Evolutionary conservation across 768 basidiomycete species (phyloP).

Genomic region (Leccinum incarnatum): DNA sequence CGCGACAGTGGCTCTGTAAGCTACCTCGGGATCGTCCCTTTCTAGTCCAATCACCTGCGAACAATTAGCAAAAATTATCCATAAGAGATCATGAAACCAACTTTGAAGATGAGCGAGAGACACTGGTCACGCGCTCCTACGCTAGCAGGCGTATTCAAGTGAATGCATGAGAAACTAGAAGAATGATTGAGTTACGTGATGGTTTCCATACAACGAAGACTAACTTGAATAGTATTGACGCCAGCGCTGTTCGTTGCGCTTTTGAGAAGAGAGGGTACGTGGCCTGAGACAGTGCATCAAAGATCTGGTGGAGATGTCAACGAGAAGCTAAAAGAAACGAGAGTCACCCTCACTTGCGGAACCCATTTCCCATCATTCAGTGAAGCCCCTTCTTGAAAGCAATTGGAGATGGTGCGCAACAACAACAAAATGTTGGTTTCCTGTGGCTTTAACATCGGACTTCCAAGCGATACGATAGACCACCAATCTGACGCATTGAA

Average conservation of each 20-base stretch:
- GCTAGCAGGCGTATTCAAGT: conserved; percentile 42
- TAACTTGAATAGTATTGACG: conserved; percentile 88
- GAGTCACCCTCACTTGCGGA: conserved; percentile 38
- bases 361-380: conserved; percentile 50
- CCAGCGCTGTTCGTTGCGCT: conserved; percentile 69
- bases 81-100: conserved; percentile 21
- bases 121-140: conserved; percentile 40
- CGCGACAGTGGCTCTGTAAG: conserved; percentile 68
- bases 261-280: conserved; percentile 61
- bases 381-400: conserved; percentile 55
- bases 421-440: conserved; percentile 86
- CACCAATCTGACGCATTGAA: conserved; percentile 70
- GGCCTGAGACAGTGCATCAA: conserved; percentile 49
- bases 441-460: conserved; percentile 61
- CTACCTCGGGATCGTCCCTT: conserved; percentile 61
- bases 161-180: conserved; percentile 63
- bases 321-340: conserved; percentile 5
- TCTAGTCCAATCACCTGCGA: conserved; percentile 36
- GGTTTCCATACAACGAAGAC: conserved; percentile 27
- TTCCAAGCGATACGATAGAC: conserved; percentile 42
- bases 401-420: conserved; percentile 77
- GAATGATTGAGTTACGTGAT: conserved; percentile 1
- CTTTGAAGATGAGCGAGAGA: conserved; percentile 46
- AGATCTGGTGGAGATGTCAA: conserved; percentile 43
- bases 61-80: conserved; percentile 4